Percentiles rank a stretch among this genome's conserved stretches.
Conservation (phyloP, 805 yeast genomes). For the Pichia cephalocereana region DNA sequence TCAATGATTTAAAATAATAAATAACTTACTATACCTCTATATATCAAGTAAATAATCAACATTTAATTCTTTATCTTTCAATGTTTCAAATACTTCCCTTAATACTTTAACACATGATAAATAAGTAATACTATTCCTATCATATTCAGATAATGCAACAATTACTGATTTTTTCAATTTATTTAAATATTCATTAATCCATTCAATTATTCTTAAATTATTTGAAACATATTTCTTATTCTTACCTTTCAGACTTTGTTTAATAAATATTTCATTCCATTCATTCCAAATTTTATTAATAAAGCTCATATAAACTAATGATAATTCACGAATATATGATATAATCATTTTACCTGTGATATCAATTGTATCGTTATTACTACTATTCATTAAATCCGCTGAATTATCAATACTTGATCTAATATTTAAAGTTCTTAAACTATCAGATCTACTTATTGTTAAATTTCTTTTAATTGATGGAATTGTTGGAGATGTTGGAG, state of each 20-base stretch:
- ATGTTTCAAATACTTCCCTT: constrained; percentile 48
- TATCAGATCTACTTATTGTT: constrained; percentile 3
- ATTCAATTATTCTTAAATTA: constrained; percentile 44
- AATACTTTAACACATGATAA: constrained; percentile 46
- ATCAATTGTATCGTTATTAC: not conserved
- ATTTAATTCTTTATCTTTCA: constrained; percentile 61
- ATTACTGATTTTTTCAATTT: constrained; percentile 50
- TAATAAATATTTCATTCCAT: constrained; percentile 3
- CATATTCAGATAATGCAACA: constrained; percentile 59
- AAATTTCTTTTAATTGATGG: not conserved
- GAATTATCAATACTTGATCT: constrained; percentile 1
- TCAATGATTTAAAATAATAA: constrained; percentile 1
- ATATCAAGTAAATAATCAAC: constrained; percentile 52
- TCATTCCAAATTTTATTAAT: constrained; percentile 4
- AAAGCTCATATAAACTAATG: constrained; percentile 8
- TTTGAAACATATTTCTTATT: not conserved
- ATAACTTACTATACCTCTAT: not conserved
- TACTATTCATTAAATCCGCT: not conserved
- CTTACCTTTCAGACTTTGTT: not conserved
- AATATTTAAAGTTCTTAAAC: not conserved
- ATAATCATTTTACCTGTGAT: constrained; percentile 4
- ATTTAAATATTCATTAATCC: constrained; percentile 62
- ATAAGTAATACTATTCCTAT: constrained; percentile 42
- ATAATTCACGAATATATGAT: constrained; percentile 6
- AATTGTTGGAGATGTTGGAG: too few species aligned